Evolutionary conservation across 2,329 filamentous ascomycete genomes (phyloP).

Genomic region (Penicillium capsulatum): DNA sequence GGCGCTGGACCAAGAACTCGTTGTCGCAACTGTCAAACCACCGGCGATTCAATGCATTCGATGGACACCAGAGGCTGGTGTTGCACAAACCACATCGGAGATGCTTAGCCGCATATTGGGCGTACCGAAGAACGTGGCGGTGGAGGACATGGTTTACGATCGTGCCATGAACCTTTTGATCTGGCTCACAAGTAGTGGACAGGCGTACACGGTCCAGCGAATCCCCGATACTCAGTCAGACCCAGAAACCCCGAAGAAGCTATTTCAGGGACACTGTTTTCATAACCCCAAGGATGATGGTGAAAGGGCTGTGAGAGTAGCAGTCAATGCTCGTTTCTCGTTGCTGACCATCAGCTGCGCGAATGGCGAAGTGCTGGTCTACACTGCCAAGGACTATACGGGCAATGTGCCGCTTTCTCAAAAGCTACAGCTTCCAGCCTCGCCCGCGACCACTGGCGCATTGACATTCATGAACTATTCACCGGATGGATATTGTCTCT

Average conservation of each 20-base stretch:
- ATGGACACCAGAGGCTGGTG: slow-evolving; percentile 79
- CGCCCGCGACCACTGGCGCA: slow-evolving; percentile 61
- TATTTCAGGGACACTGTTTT: slow-evolving; percentile 90
- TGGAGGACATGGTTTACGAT: slow-evolving; percentile 86
- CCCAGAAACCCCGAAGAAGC: slow-evolving; percentile 53
- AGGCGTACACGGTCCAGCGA: slow-evolving; percentile 85
- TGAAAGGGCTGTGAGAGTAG: slow-evolving; percentile 65
- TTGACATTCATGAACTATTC: slow-evolving; percentile 79
- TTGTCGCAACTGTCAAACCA: slow-evolving; percentile 87
- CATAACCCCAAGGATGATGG: slow-evolving; percentile 62
- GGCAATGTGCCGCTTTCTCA: slow-evolving; percentile 90
- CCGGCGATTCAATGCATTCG: slow-evolving; percentile 95
- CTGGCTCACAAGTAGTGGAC: slow-evolving; percentile 86
- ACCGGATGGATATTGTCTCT: slow-evolving; percentile 92
- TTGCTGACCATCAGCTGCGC: slow-evolving; percentile 80
- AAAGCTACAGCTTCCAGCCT: slow-evolving; percentile 65
- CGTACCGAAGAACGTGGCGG: slow-evolving; percentile 70
- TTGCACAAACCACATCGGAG: slow-evolving; percentile 85
- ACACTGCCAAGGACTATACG: slow-evolving; percentile 85
- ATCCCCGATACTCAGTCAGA: slow-evolving; percentile 42
- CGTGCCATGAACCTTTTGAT: slow-evolving; percentile 92
- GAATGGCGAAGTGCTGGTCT: slow-evolving; percentile 79
- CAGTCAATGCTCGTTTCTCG: slow-evolving; percentile 93
- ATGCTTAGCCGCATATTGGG: slow-evolving; percentile 82
- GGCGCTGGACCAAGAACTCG: slow-evolving; percentile 84